Base-by-base conservation (phyloP, 1,284 basidiomycete species). In the Malassezia japonica region DNA sequence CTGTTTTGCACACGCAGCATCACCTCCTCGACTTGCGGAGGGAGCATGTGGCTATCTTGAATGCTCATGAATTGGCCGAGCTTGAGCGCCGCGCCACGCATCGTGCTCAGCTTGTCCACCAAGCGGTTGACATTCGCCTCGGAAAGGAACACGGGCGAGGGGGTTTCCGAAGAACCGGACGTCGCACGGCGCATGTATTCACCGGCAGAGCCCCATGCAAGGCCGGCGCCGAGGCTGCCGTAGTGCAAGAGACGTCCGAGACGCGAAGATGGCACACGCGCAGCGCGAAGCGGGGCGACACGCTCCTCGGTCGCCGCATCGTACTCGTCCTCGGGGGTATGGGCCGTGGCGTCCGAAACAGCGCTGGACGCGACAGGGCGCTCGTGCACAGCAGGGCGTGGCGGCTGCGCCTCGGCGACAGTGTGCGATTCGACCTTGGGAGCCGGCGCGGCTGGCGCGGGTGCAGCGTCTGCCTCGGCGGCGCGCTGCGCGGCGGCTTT, bases 1-100 rank as follows among this genome's bases (percentile, higher is more conserved):
- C 84, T 83, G 64, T 92, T 87, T 73, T 98, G 92, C 0, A 99
- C 90, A 34, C 85, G 79, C 38, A 88, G 80, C 66, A 98, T 82
- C 28, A 98, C 85, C 50, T 82, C 79, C 69, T 95, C 90, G 7
- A 96, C 77, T 64, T 94, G 87, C 0, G 85, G 82, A 1, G 92
- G 88, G 0, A 98, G 51, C 35, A 70, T 45, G 50, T 68, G 62
- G 37, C 78, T 54, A 86, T 78, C 65, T 79, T 99, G 92, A 33
- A 98, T 96, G 65, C 87, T 91, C 78, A 98, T 80, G 68, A 98
- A 98, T 70, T 98, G 94, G 0, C 92, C 92, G 1, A 98, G 76
- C 76, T 99, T 98, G 53, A 99, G 78, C 0, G 92, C 94, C 0
- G 94, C 92, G 0, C 92, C 92, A 16, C 92, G 79, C 92, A 98